Evolutionary conservation across 2,329 filamentous ascomycete genomes (phyloP), one percentile per base, ranked within the genome.

Genomic region (Zasmidium citrigriseum): DNA sequence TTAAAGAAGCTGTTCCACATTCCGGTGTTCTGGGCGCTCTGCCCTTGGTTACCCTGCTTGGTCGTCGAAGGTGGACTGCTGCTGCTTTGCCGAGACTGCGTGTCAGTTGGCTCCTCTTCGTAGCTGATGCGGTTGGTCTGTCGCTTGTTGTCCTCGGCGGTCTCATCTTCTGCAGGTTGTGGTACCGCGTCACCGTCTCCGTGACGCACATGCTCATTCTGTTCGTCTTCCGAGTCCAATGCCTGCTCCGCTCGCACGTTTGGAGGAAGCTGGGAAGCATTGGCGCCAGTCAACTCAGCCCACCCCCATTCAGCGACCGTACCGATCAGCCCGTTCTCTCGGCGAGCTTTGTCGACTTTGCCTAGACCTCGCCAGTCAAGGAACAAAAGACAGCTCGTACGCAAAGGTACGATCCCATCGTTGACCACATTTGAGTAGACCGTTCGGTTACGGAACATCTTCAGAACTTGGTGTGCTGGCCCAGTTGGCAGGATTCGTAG

Each of bases 381-480:
- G 70, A 99, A 99, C 4, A 99, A 77, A n/a, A 99, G 80, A 73
- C 93, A 99, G 63, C 93, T 98, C 3, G 95, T 99, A 21, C 95
- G 86, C 29, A 99, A 78, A 2, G 95, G 95, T 3, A 99, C 95
- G 66, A 99, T 97, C 2, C 93, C 93, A 75, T 98, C 93, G 70
- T 98, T 98, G 66, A 98, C 93, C 12, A 98, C 93, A 69, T 98
- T 98, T 1, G 93, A 96, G 73, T 98, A 98, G 1, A 97, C 82
- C 0, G 95, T 98, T 16, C 93, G 83, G 72, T 96, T 96, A 21
- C 91, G 83, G 73, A 98, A 98, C 76, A 90, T 91, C 71, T 89
- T 88, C 44, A 98, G 77, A 1, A 93, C 93, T 55, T 86, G 85
- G 73, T 97, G 93, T 5, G 93, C 95, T 16, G 93, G 93, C 0